Evolutionary conservation across 192 early-diverging fungal species (phyloP).

Genomic region (Coemansia sp.): DNA sequence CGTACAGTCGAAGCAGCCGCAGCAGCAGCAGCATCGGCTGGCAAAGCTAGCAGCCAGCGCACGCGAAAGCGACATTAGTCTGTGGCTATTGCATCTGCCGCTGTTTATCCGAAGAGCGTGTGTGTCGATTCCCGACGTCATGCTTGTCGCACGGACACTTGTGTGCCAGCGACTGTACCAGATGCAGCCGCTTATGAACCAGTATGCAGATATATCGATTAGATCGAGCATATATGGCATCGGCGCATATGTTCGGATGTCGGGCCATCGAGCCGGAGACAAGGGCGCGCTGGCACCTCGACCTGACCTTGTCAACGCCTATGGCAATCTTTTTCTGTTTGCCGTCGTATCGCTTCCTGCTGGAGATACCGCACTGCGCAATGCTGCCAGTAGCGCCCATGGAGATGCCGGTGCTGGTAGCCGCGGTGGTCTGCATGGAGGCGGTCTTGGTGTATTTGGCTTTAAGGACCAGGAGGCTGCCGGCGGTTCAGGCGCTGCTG

Average conservation of each 20-base stretch:
- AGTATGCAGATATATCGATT: conserved; percentile 49
- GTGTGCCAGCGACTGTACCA: conserved; percentile 52
- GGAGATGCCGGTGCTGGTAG: not conserved
- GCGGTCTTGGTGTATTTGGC: not conserved
- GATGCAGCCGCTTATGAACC: conserved; percentile 52
- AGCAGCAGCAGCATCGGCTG: conserved; percentile 17
- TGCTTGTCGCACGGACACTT: conserved; percentile 37
- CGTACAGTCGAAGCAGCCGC: too few relatives aligned
- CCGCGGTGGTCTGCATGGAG: not conserved
- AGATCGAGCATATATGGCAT: conserved; percentile 8
- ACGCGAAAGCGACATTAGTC: conserved; percentile 14
- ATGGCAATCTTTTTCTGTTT: conserved; percentile 40
- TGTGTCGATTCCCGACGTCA: conserved; percentile 41
- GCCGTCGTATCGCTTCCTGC: conserved; percentile 38
- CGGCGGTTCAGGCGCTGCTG: conserved; percentile 9
- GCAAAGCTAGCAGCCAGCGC: conserved; percentile 39
- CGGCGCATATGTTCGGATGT: conserved; percentile 11
- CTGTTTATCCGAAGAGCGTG: conserved; percentile 43
- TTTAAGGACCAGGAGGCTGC: not conserved
- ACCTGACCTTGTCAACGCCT: conserved; percentile 29
- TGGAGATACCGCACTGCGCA: conserved; percentile 10
- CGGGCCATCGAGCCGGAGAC: conserved; percentile 15
- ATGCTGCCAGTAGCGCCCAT: conserved; percentile 3
- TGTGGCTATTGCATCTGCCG: conserved; percentile 40
- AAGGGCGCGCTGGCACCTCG: conserved; percentile 11